A percentile compares a stretch with the other conserved stretches of the same genome.
phyloP scores from a whole-genome alignment of 2,329 filamentous ascomycete species.

The Monilinia polystroma region DNA sequence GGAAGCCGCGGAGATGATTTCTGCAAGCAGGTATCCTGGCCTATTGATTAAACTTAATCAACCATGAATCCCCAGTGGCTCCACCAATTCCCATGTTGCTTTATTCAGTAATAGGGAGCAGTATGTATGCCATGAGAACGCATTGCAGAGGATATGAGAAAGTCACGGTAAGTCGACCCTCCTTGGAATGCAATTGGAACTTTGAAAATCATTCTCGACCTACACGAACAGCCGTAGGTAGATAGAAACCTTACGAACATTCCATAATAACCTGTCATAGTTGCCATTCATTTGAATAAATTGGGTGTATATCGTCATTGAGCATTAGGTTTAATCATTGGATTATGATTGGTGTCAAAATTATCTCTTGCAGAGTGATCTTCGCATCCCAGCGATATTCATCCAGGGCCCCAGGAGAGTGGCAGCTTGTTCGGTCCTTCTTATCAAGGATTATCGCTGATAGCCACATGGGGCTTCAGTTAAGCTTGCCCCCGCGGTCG shows the following conservation, averaged over 20 bases:
- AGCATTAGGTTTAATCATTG: constrained; percentile 23
- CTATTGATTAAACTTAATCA: constrained; percentile 2
- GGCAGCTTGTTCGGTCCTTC: constrained; percentile 21
- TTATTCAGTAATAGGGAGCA: neutral
- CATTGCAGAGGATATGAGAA: neutral
- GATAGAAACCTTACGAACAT: neutral
- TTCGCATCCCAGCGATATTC: constrained; percentile 22
- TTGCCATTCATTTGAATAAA: neutral
- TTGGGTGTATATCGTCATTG: constrained; percentile 27
- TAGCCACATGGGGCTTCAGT: constrained; percentile 28
- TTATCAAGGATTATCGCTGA: constrained; percentile 32
- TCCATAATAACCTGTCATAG: constrained; percentile 3
- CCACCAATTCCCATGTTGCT: neutral
- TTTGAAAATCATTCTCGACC: neutral
- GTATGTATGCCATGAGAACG: neutral
- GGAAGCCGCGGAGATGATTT: constrained; percentile 24
- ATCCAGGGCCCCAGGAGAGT: constrained; percentile 15
- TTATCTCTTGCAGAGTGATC: constrained; percentile 26
- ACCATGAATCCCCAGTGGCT: neutral
- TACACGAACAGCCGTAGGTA: neutral
- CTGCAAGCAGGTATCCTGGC: constrained; percentile 20
- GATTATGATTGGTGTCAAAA: constrained; percentile 31
- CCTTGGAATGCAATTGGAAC: neutral
- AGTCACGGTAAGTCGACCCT: neutral
- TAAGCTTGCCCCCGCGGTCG: constrained; percentile 26